These are phyloP conservation scores for Penicillium verhagenii DNA, from an alignment of 495 filamentous ascomycete genomes.

Conservation along the genomic window DNA sequence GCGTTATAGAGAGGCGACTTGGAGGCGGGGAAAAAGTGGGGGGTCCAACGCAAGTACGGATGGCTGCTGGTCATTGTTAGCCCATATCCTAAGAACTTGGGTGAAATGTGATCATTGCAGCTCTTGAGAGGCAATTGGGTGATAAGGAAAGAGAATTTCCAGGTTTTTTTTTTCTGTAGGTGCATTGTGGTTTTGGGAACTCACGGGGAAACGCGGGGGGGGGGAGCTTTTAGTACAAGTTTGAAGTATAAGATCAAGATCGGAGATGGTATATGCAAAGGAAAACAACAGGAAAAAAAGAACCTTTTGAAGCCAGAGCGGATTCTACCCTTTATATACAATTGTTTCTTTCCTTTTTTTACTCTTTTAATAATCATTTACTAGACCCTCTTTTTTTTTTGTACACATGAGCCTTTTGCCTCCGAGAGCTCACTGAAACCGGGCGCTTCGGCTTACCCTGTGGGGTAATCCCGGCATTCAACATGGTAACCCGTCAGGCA, in stretches of 20 bases:
- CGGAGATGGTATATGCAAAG: background rate
- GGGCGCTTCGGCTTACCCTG: conserved; percentile 37
- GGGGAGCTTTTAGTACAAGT: background rate
- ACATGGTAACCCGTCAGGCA: conserved; percentile 22
- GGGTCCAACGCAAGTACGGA: conserved; percentile 6
- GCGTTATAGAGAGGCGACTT: conserved; percentile 4
- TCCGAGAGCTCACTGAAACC: conserved; percentile 3
- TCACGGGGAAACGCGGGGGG: background rate
- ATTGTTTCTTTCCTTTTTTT: conserved; percentile 4
- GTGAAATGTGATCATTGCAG: background rate
- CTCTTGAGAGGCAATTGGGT: background rate
- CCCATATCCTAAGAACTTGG: background rate
- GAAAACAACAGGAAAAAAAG: background rate
- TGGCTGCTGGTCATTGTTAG: background rate
- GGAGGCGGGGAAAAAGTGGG: conserved; percentile 19
- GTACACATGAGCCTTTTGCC: conserved; percentile 31
- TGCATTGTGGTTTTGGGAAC: no score
- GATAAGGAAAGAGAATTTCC: background rate
- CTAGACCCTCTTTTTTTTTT: conserved; percentile 19
- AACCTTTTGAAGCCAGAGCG: background rate
- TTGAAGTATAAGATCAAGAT: background rate
- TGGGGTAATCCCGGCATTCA: conserved; percentile 29
- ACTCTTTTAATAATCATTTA: no score
- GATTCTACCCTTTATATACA: background rate
- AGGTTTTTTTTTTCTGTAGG: background rate